A percentile compares a stretch with the other conserved stretches of the same genome.
phyloP scores from a whole-genome alignment of 1,139 yeast genomes.

The Eremothecium coryli region DNA sequence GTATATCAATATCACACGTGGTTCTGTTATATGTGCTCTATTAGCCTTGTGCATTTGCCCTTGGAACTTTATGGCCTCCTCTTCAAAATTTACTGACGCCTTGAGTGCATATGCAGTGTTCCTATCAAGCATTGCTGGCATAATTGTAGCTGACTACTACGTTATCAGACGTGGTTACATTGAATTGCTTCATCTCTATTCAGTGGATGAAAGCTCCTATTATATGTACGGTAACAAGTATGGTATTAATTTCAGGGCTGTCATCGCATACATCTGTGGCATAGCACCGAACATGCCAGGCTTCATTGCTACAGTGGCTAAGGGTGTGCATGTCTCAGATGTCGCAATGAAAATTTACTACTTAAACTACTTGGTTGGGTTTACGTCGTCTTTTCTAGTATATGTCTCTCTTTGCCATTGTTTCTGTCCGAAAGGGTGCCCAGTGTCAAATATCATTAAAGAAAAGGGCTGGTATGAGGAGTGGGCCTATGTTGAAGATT shows the following conservation, averaged over 20 bases:
- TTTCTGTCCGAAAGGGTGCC: slow-evolving; percentile 55
- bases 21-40: slow-evolving; percentile 69
- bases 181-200: slow-evolving; percentile 54
- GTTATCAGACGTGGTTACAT: slow-evolving; percentile 65
- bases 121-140: slow-evolving; percentile 80
- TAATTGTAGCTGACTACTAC: slow-evolving; percentile 67
- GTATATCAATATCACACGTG: slow-evolving; percentile 73
- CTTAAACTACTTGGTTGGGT: slow-evolving; percentile 69
- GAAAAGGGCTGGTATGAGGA: slow-evolving; percentile 60
- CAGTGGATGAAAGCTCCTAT: slow-evolving; percentile 34
- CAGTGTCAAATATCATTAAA: slow-evolving; percentile 39
- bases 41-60: slow-evolving; percentile 76
- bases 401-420: slow-evolving; percentile 43
- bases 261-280: slow-evolving; percentile 60
- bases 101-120: slow-evolving; percentile 79
- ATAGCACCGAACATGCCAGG: slow-evolving; percentile 80
- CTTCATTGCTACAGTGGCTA: slow-evolving; percentile 55
- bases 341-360: slow-evolving; percentile 62
- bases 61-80: slow-evolving; percentile 71
- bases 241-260: slow-evolving; percentile 80
- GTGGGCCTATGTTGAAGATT: slow-evolving; percentile 49
- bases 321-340: slow-evolving; percentile 53
- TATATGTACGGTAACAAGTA: slow-evolving; percentile 53
- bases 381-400: slow-evolving; percentile 44
- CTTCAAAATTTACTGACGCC: slow-evolving; percentile 74